Evolutionary conservation across 345 rosid genomes (phyloP).

Genomic region (Heritiera fomes): DNA sequence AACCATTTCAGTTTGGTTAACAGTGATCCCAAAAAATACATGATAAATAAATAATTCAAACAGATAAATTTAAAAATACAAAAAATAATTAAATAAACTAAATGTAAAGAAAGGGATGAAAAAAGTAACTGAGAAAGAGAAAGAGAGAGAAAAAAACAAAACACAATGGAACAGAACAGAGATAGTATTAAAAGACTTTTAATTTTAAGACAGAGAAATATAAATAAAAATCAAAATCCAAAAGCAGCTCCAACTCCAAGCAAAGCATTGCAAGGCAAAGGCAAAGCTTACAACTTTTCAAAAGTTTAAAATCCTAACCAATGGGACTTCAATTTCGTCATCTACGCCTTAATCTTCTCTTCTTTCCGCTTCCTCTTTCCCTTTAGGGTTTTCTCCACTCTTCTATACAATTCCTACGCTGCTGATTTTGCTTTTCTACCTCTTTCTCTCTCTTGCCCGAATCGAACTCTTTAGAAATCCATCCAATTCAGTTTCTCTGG

Average conservation of each 20-base stretch:
- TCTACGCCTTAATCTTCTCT: slow-evolving; percentile 31
- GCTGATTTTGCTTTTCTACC: neutral
- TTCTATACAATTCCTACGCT: slow-evolving; percentile 16
- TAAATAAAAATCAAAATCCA: neutral
- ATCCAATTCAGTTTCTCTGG: slow-evolving; percentile 18
- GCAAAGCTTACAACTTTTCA: slow-evolving; percentile 26
- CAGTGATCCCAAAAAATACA: neutral
- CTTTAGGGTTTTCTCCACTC: slow-evolving; percentile 20
- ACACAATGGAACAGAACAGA: neutral
- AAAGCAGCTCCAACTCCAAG: neutral
- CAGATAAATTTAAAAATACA: neutral
- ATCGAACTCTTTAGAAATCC: slow-evolving; percentile 23
- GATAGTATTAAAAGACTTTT: neutral
- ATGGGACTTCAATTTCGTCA: slow-evolving; percentile 20
- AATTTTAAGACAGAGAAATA: neutral
- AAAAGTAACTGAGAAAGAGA: no score
- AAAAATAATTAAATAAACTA: neutral
- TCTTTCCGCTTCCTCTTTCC: slow-evolving; percentile 12
- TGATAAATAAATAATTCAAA: neutral
- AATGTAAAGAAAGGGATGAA: neutral
- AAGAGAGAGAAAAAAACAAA: neutral
- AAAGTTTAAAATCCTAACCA: slow-evolving; percentile 11
- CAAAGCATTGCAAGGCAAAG: neutral
- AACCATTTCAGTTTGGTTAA: no score
- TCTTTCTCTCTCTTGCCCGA: neutral